These are phyloP conservation scores for Trifolium fragiferum DNA, from an alignment of 306 rosid species.

Conservation along the genomic window DNA sequence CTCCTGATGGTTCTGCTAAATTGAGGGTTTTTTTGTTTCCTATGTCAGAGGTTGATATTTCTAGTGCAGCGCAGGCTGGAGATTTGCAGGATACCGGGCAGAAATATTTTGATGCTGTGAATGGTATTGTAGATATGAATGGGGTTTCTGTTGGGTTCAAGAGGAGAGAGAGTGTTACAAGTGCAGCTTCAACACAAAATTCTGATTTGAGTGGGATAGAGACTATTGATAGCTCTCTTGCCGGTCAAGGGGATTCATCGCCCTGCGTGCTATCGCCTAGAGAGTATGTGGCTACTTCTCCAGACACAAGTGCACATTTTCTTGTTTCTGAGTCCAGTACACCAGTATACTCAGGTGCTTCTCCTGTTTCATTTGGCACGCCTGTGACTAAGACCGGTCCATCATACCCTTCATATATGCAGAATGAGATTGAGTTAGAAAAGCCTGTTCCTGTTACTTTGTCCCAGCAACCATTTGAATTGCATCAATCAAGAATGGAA, in stretches of 20 bases:
- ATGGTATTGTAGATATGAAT: constrained; percentile 62
- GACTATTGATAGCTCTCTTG: constrained; percentile 48
- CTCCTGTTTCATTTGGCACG: constrained; percentile 46
- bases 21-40: constrained; percentile 80
- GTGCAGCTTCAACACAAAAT: constrained; percentile 80
- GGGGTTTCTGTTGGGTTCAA: constrained; percentile 48
- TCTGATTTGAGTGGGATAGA: constrained; percentile 79
- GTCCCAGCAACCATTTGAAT: constrained; percentile 52
- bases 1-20: constrained; percentile 80
- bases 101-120: constrained; percentile 84
- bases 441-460: constrained; percentile 55
- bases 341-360: constrained; percentile 48
- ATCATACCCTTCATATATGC: constrained; percentile 46
- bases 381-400: constrained; percentile 51
- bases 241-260: constrained; percentile 58
- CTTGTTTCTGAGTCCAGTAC: constrained; percentile 46
- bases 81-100: constrained; percentile 67
- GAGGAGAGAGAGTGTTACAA: constrained; percentile 69
- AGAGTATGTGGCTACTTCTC: constrained; percentile 50
- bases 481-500: constrained; percentile 63
- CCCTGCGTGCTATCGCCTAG: constrained; percentile 46
- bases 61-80: constrained; percentile 51
- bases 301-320: constrained; percentile 46
- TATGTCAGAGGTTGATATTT: constrained; percentile 62
- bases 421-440: constrained; percentile 57